Percentiles rank a stretch among this genome's conserved stretches.
phyloP scores from a whole-genome alignment of 2,329 filamentous ascomycete species.

The Pseudogymnoascus pannorum region DNA sequence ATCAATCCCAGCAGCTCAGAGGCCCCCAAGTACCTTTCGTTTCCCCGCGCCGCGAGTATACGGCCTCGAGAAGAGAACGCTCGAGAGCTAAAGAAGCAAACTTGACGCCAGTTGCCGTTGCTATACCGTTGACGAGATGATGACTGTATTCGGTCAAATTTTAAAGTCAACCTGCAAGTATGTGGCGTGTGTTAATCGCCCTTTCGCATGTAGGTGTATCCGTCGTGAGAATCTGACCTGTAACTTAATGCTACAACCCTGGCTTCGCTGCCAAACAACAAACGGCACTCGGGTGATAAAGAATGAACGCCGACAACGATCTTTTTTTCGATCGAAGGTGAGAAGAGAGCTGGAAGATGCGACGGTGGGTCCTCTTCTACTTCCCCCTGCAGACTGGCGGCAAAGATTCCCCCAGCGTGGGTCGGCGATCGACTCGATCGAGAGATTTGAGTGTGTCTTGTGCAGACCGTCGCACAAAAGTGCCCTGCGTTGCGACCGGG shows the following conservation, averaged over 20 bases:
- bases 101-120: slow-evolving; percentile 1
- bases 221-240: slow-evolving; percentile 1
- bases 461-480: neutral
- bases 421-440: slow-evolving; percentile 7
- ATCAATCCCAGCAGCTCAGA: slow-evolving; percentile 1
- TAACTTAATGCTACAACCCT: neutral
- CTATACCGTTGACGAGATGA: neutral
- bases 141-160: neutral
- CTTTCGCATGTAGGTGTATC: slow-evolving; percentile 1
- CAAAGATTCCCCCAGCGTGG: neutral
- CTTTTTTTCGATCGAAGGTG: neutral
- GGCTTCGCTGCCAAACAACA: neutral
- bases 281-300: neutral
- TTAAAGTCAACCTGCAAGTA: neutral
- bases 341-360: neutral
- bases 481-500: neutral
- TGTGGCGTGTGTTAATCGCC: slow-evolving; percentile 3
- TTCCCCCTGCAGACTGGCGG: neutral
- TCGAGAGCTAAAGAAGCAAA: slow-evolving; percentile 1
- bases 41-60: neutral
- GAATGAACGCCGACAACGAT: neutral
- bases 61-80: neutral
- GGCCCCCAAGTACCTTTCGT: neutral
- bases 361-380: slow-evolving; percentile 1
- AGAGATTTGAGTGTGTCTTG: neutral